Evolutionary conservation across 2,329 filamentous ascomycete genomes (phyloP).

Genomic region (Harringtonia aguacate): DNA sequence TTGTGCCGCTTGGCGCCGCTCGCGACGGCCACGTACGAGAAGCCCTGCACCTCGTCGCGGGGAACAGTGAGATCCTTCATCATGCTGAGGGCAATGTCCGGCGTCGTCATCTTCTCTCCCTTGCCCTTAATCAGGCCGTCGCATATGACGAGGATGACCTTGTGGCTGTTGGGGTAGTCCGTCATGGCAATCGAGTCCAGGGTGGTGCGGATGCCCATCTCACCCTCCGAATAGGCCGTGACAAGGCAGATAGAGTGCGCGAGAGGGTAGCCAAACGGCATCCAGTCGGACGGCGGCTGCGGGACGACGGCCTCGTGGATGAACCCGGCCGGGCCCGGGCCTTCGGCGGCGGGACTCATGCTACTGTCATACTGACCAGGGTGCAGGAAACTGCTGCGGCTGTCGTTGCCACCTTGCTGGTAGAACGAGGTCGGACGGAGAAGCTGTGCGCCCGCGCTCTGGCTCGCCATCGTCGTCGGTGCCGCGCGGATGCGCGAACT

Average conservation of each 20-base stretch:
- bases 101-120: constrained; percentile 77
- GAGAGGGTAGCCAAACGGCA: constrained; percentile 90
- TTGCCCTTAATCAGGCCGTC: constrained; percentile 96
- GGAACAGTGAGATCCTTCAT: constrained; percentile 81
- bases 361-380: constrained; percentile 44
- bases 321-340: constrained; percentile 79
- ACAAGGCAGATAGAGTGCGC: constrained; percentile 91
- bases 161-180: constrained; percentile 98
- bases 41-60: constrained; percentile 74
- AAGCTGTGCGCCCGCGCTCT: constrained; percentile 63
- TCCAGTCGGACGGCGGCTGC: constrained; percentile 92
- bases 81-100: constrained; percentile 85
- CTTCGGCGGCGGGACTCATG: constrained; percentile 52
- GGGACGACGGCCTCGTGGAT: constrained; percentile 94
- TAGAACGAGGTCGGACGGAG: constrained; percentile 65
- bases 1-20: constrained; percentile 97
- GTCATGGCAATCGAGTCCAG: constrained; percentile 94
- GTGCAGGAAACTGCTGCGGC: constrained; percentile 54
- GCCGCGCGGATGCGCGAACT: constrained; percentile 34
- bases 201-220: constrained; percentile 83
- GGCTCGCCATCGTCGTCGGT: constrained; percentile 93
- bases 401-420: constrained; percentile 51
- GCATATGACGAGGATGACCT: constrained; percentile 90
- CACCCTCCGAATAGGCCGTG: constrained; percentile 94
- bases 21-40: constrained; percentile 93